Base-by-base conservation (phyloP, 2,329 filamentous ascomycete species). In the Stagonosporopsis chrysanthemi region DNA sequence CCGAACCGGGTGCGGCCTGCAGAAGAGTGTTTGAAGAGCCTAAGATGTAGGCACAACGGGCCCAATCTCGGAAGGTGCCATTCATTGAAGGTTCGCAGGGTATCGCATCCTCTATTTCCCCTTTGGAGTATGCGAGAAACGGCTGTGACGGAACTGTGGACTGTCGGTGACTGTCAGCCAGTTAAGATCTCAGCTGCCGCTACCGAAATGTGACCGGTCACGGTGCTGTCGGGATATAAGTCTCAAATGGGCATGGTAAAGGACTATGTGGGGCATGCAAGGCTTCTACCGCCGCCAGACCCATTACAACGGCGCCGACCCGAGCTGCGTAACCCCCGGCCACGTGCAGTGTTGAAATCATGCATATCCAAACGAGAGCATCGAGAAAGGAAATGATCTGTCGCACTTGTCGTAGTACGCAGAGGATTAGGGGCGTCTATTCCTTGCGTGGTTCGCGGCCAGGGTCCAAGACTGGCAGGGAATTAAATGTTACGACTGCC, bases 221-320 rank as follows among this genome's bases (percentile, higher is more conserved):
- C 33, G 35, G 33, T 45, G 33, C n/a, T 29, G 41, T 38, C 33
- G 23, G 23, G 28, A 29, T 4, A 28, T 35, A 9, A 53, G 41
- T 14, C 53, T 43, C 4, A 22, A 56, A 33, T 17, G 22, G 47
- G 53, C 26, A 35, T 52, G 42, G 41, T 45, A 24, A 36, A 43
- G n/a, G 40, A 14, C 26, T 17, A 17, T 56, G 53, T 56, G 53
- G 47, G 41, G 41, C 42, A 35, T 26, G 35, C 45, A 45, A 50
- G 44, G 52, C 53, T 42, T 56, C n/a, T 41, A n/a, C 52, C 45
- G 45, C 23, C 23, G 47, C 29, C 23, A 40, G 22, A 44, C 46
- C 53, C 53, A 41, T 24, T 28, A 23, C 35, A 46, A 56, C 45
- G 35, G 52, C 35, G 39, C 26, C 17, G 2, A 41, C 23, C 48